Percentiles rank a stretch among this genome's conserved stretches.
These are phyloP conservation scores for Trichophyton simii DNA, from an alignment of 2,329 filamentous ascomycete species.

Conservation along the genomic window DNA sequence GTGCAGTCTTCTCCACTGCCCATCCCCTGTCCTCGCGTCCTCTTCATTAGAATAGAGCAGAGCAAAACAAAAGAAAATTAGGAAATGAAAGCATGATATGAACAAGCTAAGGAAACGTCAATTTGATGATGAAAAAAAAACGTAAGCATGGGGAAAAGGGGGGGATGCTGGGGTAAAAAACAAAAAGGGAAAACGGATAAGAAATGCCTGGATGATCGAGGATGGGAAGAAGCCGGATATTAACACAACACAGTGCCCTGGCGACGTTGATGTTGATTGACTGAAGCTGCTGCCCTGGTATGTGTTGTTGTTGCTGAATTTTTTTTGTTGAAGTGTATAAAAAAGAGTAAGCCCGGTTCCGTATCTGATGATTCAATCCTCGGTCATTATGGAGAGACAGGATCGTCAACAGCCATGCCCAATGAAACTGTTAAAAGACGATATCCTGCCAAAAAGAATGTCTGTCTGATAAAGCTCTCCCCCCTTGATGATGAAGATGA, in stretches of 20 bases:
- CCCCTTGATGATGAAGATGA: slow-evolving; percentile 1
- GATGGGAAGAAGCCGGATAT: neutral
- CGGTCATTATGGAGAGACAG: neutral
- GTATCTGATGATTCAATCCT: neutral
- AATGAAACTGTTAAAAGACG: slow-evolving; percentile 1
- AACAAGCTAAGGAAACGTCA: neutral
- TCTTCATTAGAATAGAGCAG: slow-evolving; percentile 7
- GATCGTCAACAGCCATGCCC: neutral
- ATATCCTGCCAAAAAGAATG: slow-evolving; percentile 2
- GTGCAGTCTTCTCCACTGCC: neutral
- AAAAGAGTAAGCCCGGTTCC: neutral
- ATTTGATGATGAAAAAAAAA: slow-evolving; percentile 8
- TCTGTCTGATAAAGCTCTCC: neutral
- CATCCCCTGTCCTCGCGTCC: neutral
- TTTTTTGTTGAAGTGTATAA: neutral
- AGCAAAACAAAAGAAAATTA: neutral
- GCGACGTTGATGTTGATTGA: neutral
- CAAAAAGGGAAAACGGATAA: slow-evolving; percentile 8
- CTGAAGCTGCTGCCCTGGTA: neutral
- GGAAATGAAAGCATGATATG: slow-evolving; percentile 10
- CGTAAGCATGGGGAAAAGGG: neutral
- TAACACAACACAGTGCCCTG: neutral
- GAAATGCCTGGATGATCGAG: slow-evolving; percentile 10
- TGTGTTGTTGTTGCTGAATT: neutral
- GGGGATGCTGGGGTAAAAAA: slow-evolving; percentile 9